Base-by-base conservation (phyloP, 345 rosid genomes). In the Populus nigra region DNA sequence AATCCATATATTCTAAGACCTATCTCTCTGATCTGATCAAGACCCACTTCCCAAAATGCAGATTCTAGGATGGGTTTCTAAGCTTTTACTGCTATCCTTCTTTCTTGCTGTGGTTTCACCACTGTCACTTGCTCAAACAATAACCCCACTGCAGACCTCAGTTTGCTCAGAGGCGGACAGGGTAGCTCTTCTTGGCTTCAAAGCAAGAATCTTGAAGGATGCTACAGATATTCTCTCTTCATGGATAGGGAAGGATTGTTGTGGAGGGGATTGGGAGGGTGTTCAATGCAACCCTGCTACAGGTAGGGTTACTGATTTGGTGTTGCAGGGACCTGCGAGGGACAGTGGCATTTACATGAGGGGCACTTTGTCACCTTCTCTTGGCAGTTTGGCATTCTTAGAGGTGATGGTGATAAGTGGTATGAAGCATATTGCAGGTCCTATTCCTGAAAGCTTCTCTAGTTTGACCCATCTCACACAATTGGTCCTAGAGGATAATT, bases 201-300 rank as follows among this genome's bases (percentile, higher is more conserved):
- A 93, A 85, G 83, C 92, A 66, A 88, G 81, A 75, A 93, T 95
- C 83, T 45, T 80, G 67, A 69, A 85, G 66, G 99, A 93, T 84
- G 91, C 97, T 38, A 89, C 96, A 0, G 96, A 79, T 10, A 84
- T 81, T 85, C 83, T 93, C 2, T 81, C 87, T 31, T 90, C 98
- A 5, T 95, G 99, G 98, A 80, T 81, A 1, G 96, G 98, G 33
- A 82, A 72, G 68, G 91, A 90, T 53, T 95, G 98, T 86, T 92
- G 97, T 39, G 83, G 85, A 62, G 97, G 93, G 70, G 97, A 91
- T 36, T 95, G 99, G 99, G 98, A 90, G 76, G 99, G 98, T 67
- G 92, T 95, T 74, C 84, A 82, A 77, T 95, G 99, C 76, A 84
- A 89, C 77, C 82, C 87, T 1, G 86, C 85, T 27, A 89, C 93